A percentile compares a stretch with the other conserved stretches of the same genome.
These are phyloP conservation scores for Babesia gibsoni DNA, from an alignment of 169 alveolate species.

Conservation along the genomic window DNA sequence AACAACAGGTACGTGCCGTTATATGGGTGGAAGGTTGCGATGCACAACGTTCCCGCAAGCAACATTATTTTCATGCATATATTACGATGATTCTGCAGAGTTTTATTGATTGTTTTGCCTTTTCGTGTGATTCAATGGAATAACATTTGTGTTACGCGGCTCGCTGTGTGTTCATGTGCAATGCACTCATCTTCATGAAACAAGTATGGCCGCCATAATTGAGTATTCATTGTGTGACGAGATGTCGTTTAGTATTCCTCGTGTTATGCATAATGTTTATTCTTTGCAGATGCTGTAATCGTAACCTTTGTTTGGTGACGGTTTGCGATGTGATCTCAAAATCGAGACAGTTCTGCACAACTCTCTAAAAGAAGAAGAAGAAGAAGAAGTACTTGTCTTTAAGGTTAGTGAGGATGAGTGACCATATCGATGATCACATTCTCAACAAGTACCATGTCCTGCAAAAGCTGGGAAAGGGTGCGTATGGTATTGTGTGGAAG, in stretches of 20 bases:
- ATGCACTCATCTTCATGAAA: not conserved
- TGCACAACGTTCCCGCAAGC: not conserved
- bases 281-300: constrained; percentile 3
- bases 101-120: not conserved
- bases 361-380: not conserved
- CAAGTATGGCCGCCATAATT: not conserved
- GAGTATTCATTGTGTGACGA: not conserved
- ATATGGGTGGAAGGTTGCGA: constrained; percentile 37
- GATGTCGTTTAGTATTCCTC: not conserved
- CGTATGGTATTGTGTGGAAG: constrained; percentile 99
- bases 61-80: not conserved
- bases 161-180: not conserved
- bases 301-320: not conserved
- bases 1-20: constrained; percentile 8
- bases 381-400: not conserved
- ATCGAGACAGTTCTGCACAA: not conserved
- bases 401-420: constrained; percentile 41
- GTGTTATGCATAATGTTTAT: not conserved
- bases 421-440: constrained; percentile 87
- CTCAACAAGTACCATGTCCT: constrained; percentile 86
- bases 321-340: not conserved
- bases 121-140: not conserved
- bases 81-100: not conserved
- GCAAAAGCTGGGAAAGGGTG: constrained; percentile 93
- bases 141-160: not conserved